Conservation (phyloP, 2,329 filamentous ascomycete genomes). For the Fusarium scirpi region DNA sequence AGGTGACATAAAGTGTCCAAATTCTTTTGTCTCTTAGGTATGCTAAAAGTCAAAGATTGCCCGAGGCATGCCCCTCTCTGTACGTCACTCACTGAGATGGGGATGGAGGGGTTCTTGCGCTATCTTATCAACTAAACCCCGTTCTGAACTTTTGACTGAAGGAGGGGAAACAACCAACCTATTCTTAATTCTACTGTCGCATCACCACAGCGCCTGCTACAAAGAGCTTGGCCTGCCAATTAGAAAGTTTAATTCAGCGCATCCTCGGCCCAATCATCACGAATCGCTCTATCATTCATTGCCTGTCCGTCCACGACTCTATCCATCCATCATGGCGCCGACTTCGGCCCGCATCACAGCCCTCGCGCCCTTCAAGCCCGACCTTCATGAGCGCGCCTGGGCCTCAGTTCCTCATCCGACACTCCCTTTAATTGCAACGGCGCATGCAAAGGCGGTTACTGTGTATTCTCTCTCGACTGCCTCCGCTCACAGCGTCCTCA, state of each 20-base stretch:
- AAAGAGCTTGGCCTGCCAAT: not conserved
- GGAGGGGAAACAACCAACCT: conserved; percentile 28
- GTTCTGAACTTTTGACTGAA: conserved; percentile 31
- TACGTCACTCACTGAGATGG: conserved; percentile 25
- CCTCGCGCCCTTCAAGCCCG: conserved; percentile 64
- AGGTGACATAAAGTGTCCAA: no score
- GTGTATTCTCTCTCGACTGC: conserved; percentile 89
- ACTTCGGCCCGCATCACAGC: conserved; percentile 54
- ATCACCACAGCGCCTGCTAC: conserved; percentile 1
- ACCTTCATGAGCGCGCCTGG: conserved; percentile 82
- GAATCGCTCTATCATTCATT: not conserved
- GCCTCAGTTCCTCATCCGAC: conserved; percentile 85
- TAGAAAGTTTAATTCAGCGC: not conserved
- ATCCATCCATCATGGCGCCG: conserved; percentile 46
- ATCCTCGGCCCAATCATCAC: not conserved
- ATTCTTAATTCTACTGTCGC: conserved; percentile 8
- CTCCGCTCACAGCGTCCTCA: conserved; percentile 80
- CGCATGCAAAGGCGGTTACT: conserved; percentile 87
- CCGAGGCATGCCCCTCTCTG: not conserved
- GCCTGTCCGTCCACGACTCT: not conserved
- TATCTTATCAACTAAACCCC: conserved; percentile 44
- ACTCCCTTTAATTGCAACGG: conserved; percentile 88
- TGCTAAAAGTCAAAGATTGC: no score
- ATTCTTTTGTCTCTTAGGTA: no score
- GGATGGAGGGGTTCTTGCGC: conserved; percentile 32